Evolutionary conservation across 2,329 filamentous ascomycete genomes (phyloP), one percentile per base, ranked within the genome.

Genomic region (Stemphylium vesicarium): DNA sequence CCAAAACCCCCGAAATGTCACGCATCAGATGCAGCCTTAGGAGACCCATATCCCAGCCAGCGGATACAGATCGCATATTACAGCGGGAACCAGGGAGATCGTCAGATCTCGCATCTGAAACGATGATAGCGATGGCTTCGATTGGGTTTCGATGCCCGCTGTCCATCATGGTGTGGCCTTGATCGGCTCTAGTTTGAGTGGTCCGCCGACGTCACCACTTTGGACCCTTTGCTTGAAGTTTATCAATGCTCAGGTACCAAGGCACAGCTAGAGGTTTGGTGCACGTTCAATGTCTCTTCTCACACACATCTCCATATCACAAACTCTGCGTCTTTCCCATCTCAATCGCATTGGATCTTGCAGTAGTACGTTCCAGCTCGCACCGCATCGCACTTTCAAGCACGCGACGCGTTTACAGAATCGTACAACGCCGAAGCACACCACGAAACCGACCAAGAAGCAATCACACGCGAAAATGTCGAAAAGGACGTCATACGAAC

Each of bases 401-500:
- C 53, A 62, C 58, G 51, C 60, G 50, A 62, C 65, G 48, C 47
- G 10, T 24, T 24, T 24, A 38, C 40, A 29, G 33, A 43, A 16
- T 36, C 41, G 35, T 51, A 15, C 42, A n/a, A 48, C 33, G 38
- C 46, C 54, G 38, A 56, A 61, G 37, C 44, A 32, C 41, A 26
- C 45, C 24, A 33, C 37, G 5, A 50, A 57, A 36, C 13, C 37
- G 15, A 44, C 48, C 18, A 45, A 51, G 10, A 16, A 36, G 15
- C 41, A 43, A 13, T 18, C 50, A 3, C 26, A 41, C 13, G 31
- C 38, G 20, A 57, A 56, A 4, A 44, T 49, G 64, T 70, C 70
- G 12, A 73, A 74, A 54, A 59, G 70, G 48, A 69, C 64, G 13
- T 59, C 69, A 4, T 72, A 72, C 50, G 57, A 69, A 13, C 65